Evolutionary conservation across 2,329 filamentous ascomycete species (phyloP).

Genomic region (Claviceps pazoutovae): DNA sequence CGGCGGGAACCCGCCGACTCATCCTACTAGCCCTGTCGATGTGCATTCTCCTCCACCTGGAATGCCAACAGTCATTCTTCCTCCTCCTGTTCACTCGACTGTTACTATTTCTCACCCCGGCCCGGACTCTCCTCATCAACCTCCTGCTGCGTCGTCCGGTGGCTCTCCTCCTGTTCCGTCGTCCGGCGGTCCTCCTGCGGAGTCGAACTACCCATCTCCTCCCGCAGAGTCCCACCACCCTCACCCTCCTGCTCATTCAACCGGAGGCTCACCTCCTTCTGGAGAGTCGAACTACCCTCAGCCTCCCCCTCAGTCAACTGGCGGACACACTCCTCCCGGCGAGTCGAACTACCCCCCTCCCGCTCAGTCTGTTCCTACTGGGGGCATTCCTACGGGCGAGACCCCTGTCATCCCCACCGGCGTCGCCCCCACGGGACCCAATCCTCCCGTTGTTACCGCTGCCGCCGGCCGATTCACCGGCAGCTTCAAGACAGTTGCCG

Average conservation of each 20-base stretch:
- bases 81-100: neutral
- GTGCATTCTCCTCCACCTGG: neutral
- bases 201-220: neutral
- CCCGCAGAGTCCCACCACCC: neutral
- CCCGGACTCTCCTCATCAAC: neutral
- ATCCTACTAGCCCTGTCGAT: too few species aligned
- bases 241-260: neutral
- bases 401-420: neutral
- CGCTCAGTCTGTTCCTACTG: neutral
- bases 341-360: neutral
- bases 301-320: neutral
- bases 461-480: conserved; percentile 19
- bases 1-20: neutral
- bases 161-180: too few species aligned
- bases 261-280: neutral
- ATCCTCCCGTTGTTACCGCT: conserved; percentile 14
- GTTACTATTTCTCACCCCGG: conserved; percentile 2
- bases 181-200: neutral
- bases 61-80: neutral
- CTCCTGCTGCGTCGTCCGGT: neutral
- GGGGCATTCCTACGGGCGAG: neutral
- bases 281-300: neutral
- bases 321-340: neutral
- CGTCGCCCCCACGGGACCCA: neutral
- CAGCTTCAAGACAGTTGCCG: conserved; percentile 16